Evolutionary conservation across 108 stramenopile species (phyloP), one percentile per base, ranked within the genome.

Genomic region (Epithemia pelagica): DNA sequence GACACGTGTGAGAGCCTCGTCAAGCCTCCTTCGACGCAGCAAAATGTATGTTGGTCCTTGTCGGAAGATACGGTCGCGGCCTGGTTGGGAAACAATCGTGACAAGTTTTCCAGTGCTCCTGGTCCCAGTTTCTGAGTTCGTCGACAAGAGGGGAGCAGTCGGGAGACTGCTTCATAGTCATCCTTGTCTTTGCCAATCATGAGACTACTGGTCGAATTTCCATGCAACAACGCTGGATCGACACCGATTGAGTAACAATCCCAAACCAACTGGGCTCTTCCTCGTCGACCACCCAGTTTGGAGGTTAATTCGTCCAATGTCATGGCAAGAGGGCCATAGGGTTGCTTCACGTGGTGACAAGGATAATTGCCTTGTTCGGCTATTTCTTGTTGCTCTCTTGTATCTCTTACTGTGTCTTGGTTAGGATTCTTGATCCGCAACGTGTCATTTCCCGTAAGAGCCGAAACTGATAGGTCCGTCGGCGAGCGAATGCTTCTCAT

Each of bases 201-300:
- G 10, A 15, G 15, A 15, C 15, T 46, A 61, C 7, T 3, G 54
- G 10, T 18, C 24, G 52, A 28, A 53, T 66, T 32, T 15, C 30
- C 54, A 31, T 52, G 52, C 21, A 54, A 66, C 27, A 54, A 2
- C 8, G 28, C 27, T 15, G 65, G 65, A 65, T 80, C 83, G 1
- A 73, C 66, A 24, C 83, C 89, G 22, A 80, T 69, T n/a, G 70
- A 67, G 64, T 86, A 90, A 46, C 77, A 86, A 75, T 90, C 89
- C 85, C 85, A 86, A 28, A 74, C 85, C 22, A 85, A 54, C 37
- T 73, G 66, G 1, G 89, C 83, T 55, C 89, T 64, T 20, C 89
- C 89, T 15, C 31, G 52, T 15, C 31, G 52, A 28, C 89, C 89
- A 59, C 85, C 85, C 46, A 90, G 57, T 15, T 64, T 28, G 1